Conservation (phyloP, 139 green algal genomes). For the Coelastrella sp. region DNA sequence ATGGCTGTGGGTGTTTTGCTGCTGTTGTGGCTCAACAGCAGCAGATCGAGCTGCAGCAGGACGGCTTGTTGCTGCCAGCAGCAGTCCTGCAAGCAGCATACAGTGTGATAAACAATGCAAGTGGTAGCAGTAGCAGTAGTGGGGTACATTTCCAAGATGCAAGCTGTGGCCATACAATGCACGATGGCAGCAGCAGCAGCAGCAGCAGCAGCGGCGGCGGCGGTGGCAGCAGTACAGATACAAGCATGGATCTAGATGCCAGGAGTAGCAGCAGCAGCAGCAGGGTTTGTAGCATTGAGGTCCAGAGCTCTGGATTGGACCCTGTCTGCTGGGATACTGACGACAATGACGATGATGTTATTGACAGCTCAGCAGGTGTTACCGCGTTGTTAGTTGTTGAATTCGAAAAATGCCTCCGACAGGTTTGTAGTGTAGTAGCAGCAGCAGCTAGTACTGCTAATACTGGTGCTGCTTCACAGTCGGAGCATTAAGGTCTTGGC, state of each 20-base stretch:
- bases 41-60: background rate
- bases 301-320: background rate
- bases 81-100: background rate
- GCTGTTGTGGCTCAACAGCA: background rate
- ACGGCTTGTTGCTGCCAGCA: background rate
- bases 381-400: conserved; percentile 38
- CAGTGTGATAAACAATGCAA: no score
- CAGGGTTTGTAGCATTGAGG: background rate
- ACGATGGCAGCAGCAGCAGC: background rate
- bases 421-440: background rate
- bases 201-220: conserved; percentile 7
- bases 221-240: background rate
- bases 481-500: background rate
- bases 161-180: background rate
- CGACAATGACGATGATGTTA: conserved; percentile 9
- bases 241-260: background rate
- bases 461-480: background rate
- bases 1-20: background rate
- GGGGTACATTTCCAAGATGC: no score
- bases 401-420: conserved; percentile 18
- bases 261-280: conserved; percentile 17
- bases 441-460: background rate
- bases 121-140: background rate
- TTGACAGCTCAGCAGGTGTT: background rate
- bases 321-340: conserved; percentile 19